phyloP scores from a whole-genome alignment of 176 grass and related monocot genomes.

The Canna indica region DNA sequence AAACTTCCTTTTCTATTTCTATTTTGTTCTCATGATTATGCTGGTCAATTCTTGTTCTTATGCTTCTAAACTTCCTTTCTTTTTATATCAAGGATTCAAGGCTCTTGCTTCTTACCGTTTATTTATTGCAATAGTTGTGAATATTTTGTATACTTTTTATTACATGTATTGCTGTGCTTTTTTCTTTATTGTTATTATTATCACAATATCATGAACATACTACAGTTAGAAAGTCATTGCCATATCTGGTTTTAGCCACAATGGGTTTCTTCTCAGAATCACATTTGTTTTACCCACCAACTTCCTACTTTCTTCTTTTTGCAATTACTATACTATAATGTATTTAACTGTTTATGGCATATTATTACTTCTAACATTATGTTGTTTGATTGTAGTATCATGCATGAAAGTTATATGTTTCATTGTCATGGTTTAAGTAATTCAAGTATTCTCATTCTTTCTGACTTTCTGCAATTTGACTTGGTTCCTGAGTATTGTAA shows the following conservation, averaged over 20 bases:
- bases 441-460: too few relatives aligned
- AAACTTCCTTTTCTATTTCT: slow-evolving; percentile 24
- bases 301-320: not conserved
- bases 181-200: not conserved
- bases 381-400: too few relatives aligned
- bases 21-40: not conserved
- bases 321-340: not conserved
- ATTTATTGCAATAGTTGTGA: not conserved
- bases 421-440: too few relatives aligned
- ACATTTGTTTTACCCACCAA: not conserved
- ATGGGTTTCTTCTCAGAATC: not conserved
- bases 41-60: not conserved
- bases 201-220: not conserved
- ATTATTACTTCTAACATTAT: not conserved
- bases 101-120: not conserved
- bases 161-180: not conserved
- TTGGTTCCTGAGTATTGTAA: too few relatives aligned
- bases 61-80: not conserved
- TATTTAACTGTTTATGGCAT: not conserved
- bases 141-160: not conserved
- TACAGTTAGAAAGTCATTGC: not conserved
- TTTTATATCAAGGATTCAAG: not conserved
- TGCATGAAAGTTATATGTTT: too few relatives aligned
- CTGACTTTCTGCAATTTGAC: too few relatives aligned
- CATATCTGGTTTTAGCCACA: not conserved